Conservation (phyloP, 2,329 filamentous ascomycete genomes). For the Colletotrichum agaves region DNA sequence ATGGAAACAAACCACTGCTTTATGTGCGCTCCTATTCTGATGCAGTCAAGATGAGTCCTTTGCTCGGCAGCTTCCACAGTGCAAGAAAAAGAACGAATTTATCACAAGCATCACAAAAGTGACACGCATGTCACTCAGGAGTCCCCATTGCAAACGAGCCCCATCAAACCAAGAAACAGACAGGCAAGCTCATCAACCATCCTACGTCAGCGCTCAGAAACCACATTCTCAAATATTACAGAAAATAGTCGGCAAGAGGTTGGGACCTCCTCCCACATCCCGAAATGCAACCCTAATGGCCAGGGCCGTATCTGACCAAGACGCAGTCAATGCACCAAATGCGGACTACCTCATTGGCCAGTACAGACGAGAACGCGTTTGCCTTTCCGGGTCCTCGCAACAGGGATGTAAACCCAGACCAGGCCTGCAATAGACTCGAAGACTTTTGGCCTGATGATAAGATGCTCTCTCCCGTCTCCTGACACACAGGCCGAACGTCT, state of each 20-base stretch:
- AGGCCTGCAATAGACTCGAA: background rate
- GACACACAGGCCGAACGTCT: background rate
- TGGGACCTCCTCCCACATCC: conserved; percentile 9
- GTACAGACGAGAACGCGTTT: background rate
- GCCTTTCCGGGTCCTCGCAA: conserved; percentile 17
- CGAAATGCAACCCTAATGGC: conserved; percentile 9
- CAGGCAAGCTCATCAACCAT: too few relatives aligned
- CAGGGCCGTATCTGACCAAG: background rate
- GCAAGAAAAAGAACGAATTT: too few relatives aligned
- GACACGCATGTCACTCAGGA: background rate
- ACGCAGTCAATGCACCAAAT: conserved; percentile 19
- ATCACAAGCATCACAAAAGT: too few relatives aligned
- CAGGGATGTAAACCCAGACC: background rate
- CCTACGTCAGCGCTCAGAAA: background rate
- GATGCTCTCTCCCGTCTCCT: background rate
- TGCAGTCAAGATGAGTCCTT: too few relatives aligned
- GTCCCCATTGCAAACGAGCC: background rate
- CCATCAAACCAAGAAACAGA: background rate
- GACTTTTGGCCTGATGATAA: background rate
- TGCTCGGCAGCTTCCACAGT: too few relatives aligned
- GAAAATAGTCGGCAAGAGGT: background rate
- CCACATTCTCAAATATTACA: background rate
- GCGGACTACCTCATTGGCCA: background rate
- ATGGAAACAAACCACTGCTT: too few relatives aligned
- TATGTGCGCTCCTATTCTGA: too few relatives aligned